Base-by-base conservation (phyloP, 2,329 filamentous ascomycete species). In the Fusarium caatingaense region DNA sequence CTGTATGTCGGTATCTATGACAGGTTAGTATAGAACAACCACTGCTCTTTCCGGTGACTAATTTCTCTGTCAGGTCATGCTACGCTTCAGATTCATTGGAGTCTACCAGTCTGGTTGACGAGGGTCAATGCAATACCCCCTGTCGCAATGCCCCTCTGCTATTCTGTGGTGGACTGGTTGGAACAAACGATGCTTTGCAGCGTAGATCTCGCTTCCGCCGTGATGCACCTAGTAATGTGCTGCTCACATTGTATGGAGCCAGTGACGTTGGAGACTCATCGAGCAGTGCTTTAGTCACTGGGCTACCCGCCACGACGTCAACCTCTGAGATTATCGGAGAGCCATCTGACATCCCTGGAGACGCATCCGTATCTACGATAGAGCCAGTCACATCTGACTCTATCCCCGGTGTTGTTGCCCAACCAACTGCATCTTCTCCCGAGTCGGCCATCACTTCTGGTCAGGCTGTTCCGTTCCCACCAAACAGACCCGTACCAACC, bases 41-140 rank as follows among this genome's bases (percentile, higher is more conserved):
- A 9, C 4, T n/a, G 11, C 1, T 32, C 13, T 16, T 32, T 32
- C 2, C 0, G 5, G 0, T 21, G 7, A 1, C 50, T 53, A 6
- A 44, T 4, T 2, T 20, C 0, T 8, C 1, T 12, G 3, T 5
- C 5, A 53, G 50, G n/a, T 53, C n/a, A 0, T 53, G 50, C 5
- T 44, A 53, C 11, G 34, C 50, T 1, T 42, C 50, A 11, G 23
- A 53, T 20, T 44, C 50, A 1, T 11, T 53, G 20, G 34, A 44
- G 4, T 21, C 50, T 7, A 30, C 50, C 8, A 44, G 10, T 20
- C 10, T 44, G 5, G 50, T 44, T 4, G 21, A 10, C 16, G 21
- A 8, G 23, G 37, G 3, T 40, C 34, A 16, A 4, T 44, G 50
- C 3, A 34, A 54, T 3, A 44, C 27, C 4, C 50, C 37, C 5